phyloP scores from a whole-genome alignment of 208 protist genomes.

The Balamuthia mandrillaris region DNA sequence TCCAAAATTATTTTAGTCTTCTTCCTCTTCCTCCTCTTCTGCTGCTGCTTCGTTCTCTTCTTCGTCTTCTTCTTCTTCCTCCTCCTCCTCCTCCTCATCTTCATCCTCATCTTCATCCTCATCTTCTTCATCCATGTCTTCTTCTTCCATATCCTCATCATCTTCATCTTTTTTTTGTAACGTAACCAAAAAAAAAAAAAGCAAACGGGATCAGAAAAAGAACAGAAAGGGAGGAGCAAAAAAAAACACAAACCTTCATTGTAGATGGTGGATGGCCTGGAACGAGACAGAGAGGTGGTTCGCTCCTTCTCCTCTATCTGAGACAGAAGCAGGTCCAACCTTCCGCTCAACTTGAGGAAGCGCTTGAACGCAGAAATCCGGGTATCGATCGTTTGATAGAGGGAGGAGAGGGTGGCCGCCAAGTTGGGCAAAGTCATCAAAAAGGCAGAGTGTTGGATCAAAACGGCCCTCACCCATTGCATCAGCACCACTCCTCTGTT shows the following conservation, averaged over 20 bases:
- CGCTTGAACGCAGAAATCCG: background rate
- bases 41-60: background rate
- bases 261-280: background rate
- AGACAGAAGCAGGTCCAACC: background rate
- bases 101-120: conserved; percentile 8
- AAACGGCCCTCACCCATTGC: background rate
- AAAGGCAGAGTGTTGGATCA: conserved; percentile 1
- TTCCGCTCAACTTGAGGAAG: background rate
- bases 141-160: no score
- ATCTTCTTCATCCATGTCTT: background rate
- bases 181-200: background rate
- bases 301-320: conserved; percentile 3
- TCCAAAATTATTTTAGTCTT: no score
- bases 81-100: background rate
- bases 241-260: background rate
- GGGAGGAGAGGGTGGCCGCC: background rate
- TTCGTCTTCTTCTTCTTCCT: background rate
- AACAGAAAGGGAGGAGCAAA: background rate
- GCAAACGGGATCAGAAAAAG: background rate
- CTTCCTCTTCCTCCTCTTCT: background rate
- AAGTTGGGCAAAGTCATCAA: background rate
- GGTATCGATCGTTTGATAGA: background rate
- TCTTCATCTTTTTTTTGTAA: background rate
- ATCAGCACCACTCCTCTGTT: background rate
- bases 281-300: background rate